A percentile compares a stretch with the other conserved stretches of the same genome.
Evolutionary conservation across 306 rosid species (phyloP).

Genomic region (Casuarina glauca): DNA sequence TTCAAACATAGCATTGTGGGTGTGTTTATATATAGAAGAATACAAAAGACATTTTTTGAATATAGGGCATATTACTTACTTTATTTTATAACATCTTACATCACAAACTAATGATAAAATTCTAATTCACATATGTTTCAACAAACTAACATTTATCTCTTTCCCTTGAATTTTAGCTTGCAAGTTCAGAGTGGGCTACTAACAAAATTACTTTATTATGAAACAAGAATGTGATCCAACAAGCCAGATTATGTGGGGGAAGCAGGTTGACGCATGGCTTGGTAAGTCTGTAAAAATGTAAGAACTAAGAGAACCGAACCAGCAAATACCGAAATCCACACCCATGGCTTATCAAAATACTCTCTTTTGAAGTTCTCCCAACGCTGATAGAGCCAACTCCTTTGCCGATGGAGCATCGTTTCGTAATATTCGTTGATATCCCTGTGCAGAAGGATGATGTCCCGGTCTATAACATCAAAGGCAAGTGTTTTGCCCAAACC

Average conservation of each 20-base stretch:
- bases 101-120: too few relatives aligned
- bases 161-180: too few relatives aligned
- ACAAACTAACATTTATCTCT: not conserved
- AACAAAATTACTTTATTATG: too few relatives aligned
- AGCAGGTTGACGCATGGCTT: fast-evolving
- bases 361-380: not conserved
- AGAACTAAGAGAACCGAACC: not conserved
- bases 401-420: too few relatives aligned
- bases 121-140: not conserved
- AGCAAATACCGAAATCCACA: not conserved
- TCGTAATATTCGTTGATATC: not conserved
- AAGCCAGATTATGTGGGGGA: not conserved
- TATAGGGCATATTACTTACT: too few relatives aligned
- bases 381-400: not conserved
- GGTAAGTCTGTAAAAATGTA: not conserved
- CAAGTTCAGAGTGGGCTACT: too few relatives aligned
- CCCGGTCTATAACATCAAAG: not conserved
- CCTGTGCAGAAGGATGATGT: not conserved
- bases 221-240: too few relatives aligned
- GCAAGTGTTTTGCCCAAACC: not conserved
- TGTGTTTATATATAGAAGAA: too few relatives aligned
- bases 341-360: not conserved
- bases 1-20: too few relatives aligned
- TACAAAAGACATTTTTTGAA: too few relatives aligned
- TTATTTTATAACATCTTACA: too few relatives aligned